Conservation (phyloP, 441 rosid species). For the Adansonia madagascariensis region DNA sequence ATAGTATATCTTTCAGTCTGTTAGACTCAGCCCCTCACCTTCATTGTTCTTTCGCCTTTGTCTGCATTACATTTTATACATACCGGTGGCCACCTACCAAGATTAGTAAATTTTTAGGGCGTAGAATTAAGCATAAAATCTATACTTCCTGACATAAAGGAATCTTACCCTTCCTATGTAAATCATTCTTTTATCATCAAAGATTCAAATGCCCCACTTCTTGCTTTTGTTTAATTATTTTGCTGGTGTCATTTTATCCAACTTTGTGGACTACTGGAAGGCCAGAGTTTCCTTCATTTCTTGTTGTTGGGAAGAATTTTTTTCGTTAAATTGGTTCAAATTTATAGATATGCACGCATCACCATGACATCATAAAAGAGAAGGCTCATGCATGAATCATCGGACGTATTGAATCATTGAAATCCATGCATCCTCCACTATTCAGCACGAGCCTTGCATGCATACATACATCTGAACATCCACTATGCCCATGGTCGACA, state of each 20-base stretch:
- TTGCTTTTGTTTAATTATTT: not conserved
- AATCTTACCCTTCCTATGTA: slow-evolving; percentile 20
- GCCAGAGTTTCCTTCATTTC: not conserved
- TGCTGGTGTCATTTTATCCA: not conserved
- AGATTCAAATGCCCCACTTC: not conserved
- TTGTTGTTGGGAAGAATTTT: not conserved
- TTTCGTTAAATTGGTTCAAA: slow-evolving; percentile 5
- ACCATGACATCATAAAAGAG: not conserved
- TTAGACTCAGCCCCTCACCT: too few relatives aligned
- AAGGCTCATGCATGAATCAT: slow-evolving; percentile 29
- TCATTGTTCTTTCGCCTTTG: too few relatives aligned
- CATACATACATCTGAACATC: slow-evolving; percentile 26
- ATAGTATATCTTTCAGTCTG: too few relatives aligned
- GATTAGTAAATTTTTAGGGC: too few relatives aligned
- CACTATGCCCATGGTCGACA: slow-evolving; percentile 29
- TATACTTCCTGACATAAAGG: not conserved
- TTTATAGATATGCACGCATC: slow-evolving; percentile 18
- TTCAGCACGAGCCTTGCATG: slow-evolving; percentile 25
- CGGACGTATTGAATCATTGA: slow-evolving; percentile 24
- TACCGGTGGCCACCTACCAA: too few relatives aligned
- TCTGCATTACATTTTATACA: too few relatives aligned
- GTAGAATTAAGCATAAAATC: too few relatives aligned
- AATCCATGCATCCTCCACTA: slow-evolving; percentile 36
- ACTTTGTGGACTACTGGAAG: not conserved
- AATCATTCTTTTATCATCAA: not conserved